Base-by-base conservation (phyloP, 1,284 basidiomycete species). In the Cryptococcus sp. region DNA sequence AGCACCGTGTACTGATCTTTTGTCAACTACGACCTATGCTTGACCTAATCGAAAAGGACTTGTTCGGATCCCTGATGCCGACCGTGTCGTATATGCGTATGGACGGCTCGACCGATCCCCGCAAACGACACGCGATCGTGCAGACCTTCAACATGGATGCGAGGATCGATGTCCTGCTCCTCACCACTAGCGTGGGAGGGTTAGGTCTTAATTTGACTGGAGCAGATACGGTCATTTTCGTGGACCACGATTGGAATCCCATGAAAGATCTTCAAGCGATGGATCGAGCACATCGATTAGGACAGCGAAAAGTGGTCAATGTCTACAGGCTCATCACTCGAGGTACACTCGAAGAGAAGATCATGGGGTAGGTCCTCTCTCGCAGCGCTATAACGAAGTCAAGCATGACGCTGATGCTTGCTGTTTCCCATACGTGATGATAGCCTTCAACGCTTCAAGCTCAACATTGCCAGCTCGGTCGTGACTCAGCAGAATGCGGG, bases 241-340 rank as follows among this genome's bases (percentile, higher is more conserved):
- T 99, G 50, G 96, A 99, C 77, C 96, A 99, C 76, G 96, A 99
- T 77, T 99, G 96, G 96, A 99, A 99, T 77, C 96, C 96, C 19
- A 97, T 96, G 93, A 98, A 98, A 78, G 96, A 99, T 80, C 81
- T 99, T 13, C 96, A 99, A 76, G 96, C 96, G 6, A 99, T 99
- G 96, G 96, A 99, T 76, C 86, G 96, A 56, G 96, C 96, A 1
- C 96, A 99, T 80, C 88, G 96, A 56, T 88, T 99, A 30, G 96
- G 96, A 4, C 96, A 99, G 81, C 99, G 97, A 82, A 93, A 94
- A 79, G 94, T 98, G 16, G 96, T 99, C 47, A 99, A 98, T 70
- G 96, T 99, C 5, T 99, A 99, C 81, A 88, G 96, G 17, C 81
- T 99, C 55, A 93, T 99, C 71, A 99, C 94, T 15, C 89, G 93